Evolutionary conservation across 768 basidiomycete species (phyloP), one percentile per base, ranked within the genome.

Genomic region (Boletales sp.): DNA sequence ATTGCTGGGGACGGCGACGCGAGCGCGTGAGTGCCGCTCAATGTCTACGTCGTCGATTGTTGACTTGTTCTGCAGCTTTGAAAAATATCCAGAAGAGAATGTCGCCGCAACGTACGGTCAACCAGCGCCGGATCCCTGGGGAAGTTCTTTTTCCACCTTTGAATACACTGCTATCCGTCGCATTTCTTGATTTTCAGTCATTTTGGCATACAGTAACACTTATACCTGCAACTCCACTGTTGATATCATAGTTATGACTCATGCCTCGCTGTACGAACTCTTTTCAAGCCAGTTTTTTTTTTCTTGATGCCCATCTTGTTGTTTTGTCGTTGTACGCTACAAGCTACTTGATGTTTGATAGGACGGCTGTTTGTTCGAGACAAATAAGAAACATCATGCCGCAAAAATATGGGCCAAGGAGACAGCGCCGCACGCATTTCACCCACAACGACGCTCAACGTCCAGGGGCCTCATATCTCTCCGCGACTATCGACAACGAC

Each of bases 1-100:
- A 92, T 97, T 42, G 80, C 74, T 31, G 86, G 92, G 9, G 97
- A 97, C 11, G 97, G 97, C 1, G 97, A 99, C 68, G 89, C 95
- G 6, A 93, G 90, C 82, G 88, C 88, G 87, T 90, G 65, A 68
- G 88, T 81, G 14, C 29, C 19, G 36, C 45, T 24, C 4, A 11
- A 27, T 29, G 14, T 31, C 52, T 4, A 47, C 21, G 30, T 50
- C 40, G 45, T 17, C 13, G 37, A 36, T 32, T 8, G 14, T 45
- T 47, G 3, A 50, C 40, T 5, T 39, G 5, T 17, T 12, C 21
- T 30, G 10, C 57, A 90, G 87, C 18, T 91, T 90, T 56, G 89
- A 90, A 58, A 74, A 72, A 41, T 90, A 90, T 58, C 84, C 87
- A 1, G 89, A 90, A 63, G 87, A 87, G 57, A 80, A 86, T 60